phyloP scores from a whole-genome alignment of 306 rosid species.

The Spatholobus suberectus region DNA sequence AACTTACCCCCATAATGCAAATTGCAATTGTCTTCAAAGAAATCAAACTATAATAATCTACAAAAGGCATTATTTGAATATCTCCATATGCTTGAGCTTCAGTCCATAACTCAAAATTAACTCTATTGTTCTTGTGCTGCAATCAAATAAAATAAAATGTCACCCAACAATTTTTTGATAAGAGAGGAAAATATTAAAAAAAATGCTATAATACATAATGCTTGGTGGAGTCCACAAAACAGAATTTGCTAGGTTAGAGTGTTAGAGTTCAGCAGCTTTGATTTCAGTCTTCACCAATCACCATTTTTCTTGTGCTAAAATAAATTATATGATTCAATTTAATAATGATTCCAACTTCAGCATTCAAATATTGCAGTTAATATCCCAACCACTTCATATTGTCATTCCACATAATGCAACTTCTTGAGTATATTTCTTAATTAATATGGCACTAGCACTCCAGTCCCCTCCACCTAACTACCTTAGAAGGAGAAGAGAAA shows the following conservation, averaged over 20 bases:
- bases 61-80: slow-evolving; percentile 91
- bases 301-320: slow-evolving; percentile 2
- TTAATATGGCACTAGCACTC: slow-evolving; percentile 20
- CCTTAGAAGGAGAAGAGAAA: neutral
- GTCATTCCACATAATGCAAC: slow-evolving; percentile 24
- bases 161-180: slow-evolving; percentile 1
- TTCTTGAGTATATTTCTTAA: slow-evolving; percentile 18
- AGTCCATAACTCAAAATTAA: slow-evolving; percentile 82
- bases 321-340: neutral
- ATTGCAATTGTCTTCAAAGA: slow-evolving; percentile 89
- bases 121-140: slow-evolving; percentile 87
- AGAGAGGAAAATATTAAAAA: neutral
- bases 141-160: slow-evolving; percentile 38
- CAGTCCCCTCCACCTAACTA: neutral
- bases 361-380: slow-evolving; percentile 19
- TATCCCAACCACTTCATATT: slow-evolving; percentile 16
- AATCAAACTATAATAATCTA: slow-evolving; percentile 90
- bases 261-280: slow-evolving; percentile 24
- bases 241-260: neutral
- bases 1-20: slow-evolving; percentile 86
- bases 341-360: slow-evolving; percentile 10
- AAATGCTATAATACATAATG: slow-evolving; percentile 20
- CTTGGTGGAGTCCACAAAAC: slow-evolving; percentile 16
- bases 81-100: slow-evolving; percentile 95
- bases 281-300: neutral